Conservation (phyloP, 2,329 filamentous ascomycete genomes). For the Chaetomium olivaceum region DNA sequence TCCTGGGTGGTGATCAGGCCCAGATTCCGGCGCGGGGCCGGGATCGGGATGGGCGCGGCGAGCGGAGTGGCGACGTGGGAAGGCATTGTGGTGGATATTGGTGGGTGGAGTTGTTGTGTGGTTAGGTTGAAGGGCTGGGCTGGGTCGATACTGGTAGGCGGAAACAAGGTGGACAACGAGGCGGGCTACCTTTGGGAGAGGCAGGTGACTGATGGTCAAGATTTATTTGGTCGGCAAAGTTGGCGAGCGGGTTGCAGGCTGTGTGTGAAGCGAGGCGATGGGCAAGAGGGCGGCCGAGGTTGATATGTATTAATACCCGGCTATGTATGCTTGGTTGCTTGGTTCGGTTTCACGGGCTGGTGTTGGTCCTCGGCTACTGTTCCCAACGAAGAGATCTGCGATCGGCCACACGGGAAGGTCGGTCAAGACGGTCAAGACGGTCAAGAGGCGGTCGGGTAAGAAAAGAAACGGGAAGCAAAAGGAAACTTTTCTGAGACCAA, state of each 20-base stretch:
- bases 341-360: slow-evolving; percentile 11
- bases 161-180: neutral
- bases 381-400: slow-evolving; percentile 13
- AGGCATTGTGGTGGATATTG: slow-evolving; percentile 42
- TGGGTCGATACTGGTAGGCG: neutral
- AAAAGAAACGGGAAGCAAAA: slow-evolving; percentile 21
- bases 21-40: slow-evolving; percentile 48
- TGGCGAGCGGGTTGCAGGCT: slow-evolving; percentile 14
- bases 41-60: slow-evolving; percentile 50
- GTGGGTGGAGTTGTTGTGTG: neutral
- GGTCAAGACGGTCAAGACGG: slow-evolving; percentile 20
- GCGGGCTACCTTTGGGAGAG: slow-evolving; percentile 9
- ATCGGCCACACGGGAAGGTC: slow-evolving; percentile 15
- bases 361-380: slow-evolving; percentile 16
- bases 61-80: slow-evolving; percentile 49
- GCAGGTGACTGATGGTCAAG: neutral
- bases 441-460: slow-evolving; percentile 16
- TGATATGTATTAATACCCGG: slow-evolving; percentile 24
- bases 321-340: neutral
- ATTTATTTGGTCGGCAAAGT: slow-evolving; percentile 18
- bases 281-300: slow-evolving; percentile 18
- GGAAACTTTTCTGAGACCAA: slow-evolving; percentile 23
- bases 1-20: slow-evolving; percentile 51
- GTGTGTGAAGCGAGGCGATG: slow-evolving; percentile 13
- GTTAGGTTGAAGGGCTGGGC: neutral